These are phyloP conservation scores for Breviolum minutum DNA, from an alignment of 73 alveolate species.

Conservation along the genomic window DNA sequence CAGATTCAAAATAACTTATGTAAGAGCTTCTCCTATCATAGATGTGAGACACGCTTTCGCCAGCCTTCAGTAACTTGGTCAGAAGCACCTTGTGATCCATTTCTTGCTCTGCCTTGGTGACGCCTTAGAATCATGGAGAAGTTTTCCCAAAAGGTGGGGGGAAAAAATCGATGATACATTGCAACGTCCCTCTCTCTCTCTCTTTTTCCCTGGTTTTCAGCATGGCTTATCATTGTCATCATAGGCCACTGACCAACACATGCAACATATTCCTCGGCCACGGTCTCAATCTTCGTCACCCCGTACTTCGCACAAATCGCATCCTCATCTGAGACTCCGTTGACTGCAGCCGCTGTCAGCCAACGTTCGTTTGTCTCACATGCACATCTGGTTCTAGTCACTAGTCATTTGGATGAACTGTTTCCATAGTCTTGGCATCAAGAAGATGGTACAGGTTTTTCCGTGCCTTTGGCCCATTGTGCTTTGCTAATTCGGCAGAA, in stretches of 20 bases:
- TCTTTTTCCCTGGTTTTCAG: too few relatives aligned
- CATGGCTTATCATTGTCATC: too few relatives aligned
- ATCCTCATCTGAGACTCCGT: constrained; percentile 5
- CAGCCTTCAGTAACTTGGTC: constrained; percentile 41
- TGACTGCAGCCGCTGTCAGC: not conserved
- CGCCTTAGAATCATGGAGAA: not conserved
- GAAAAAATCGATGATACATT: too few relatives aligned
- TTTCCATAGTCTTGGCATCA: too few relatives aligned
- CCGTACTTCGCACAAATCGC: constrained; percentile 27
- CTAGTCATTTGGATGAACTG: not conserved
- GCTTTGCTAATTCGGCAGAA: too few relatives aligned
- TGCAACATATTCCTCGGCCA: constrained; percentile 86
- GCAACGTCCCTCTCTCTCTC: not conserved
- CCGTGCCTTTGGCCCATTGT: too few relatives aligned
- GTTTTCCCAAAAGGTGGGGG: too few relatives aligned
- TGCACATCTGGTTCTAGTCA: not conserved
- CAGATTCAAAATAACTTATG: not conserved
- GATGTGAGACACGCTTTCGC: not conserved
- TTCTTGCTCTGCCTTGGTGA: not conserved
- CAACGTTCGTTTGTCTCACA: not conserved
- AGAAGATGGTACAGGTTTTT: too few relatives aligned
- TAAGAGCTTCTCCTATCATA: not conserved
- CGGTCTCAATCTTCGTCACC: constrained; percentile 90
- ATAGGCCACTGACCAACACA: constrained; percentile 55
- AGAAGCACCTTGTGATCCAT: constrained; percentile 18